These are phyloP conservation scores for Cyanodermella asteris DNA, from an alignment of 2,329 filamentous ascomycete genomes.

Conservation along the genomic window DNA sequence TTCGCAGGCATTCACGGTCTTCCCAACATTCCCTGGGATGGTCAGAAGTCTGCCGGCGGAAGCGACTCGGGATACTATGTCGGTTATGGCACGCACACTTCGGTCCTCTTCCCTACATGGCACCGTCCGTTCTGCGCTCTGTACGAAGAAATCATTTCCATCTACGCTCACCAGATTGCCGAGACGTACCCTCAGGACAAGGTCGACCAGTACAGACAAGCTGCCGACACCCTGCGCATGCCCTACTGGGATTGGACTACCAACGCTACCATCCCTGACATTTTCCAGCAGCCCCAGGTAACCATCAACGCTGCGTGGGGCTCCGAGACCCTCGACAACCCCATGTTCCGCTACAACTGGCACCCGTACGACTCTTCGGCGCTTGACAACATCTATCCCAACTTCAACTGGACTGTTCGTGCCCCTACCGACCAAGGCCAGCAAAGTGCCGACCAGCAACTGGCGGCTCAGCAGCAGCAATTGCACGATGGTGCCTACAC, in stretches of 20 bases:
- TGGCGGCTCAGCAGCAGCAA: slow-evolving; percentile 6
- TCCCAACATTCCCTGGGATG: slow-evolving; percentile 39
- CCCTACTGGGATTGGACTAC: slow-evolving; percentile 30
- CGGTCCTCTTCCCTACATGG: slow-evolving; percentile 59
- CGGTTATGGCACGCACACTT: slow-evolving; percentile 60
- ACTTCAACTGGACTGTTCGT: slow-evolving; percentile 2
- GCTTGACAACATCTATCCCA: background rate
- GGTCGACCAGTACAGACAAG: slow-evolving; percentile 24
- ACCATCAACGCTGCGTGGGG: slow-evolving; percentile 7
- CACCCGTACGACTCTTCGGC: slow-evolving; percentile 4
- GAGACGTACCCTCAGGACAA: slow-evolving; percentile 22
- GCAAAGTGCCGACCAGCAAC: slow-evolving; percentile 5
- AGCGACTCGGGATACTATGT: slow-evolving; percentile 17
- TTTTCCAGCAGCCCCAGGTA: slow-evolving; percentile 6
- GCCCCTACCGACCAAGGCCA: slow-evolving; percentile 5
- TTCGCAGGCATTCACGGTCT: slow-evolving; percentile 57
- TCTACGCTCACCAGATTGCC: slow-evolving; percentile 17
- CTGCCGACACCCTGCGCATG: slow-evolving; percentile 20
- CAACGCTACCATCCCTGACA: slow-evolving; percentile 6
- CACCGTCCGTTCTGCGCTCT: slow-evolving; percentile 58
- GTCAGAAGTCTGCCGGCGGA: slow-evolving; percentile 26
- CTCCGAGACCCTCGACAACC: slow-evolving; percentile 5
- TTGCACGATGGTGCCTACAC: slow-evolving; percentile 5
- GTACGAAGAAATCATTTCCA: slow-evolving; percentile 28
- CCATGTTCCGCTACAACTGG: slow-evolving; percentile 7